Conservation (phyloP, 495 filamentous ascomycete species). For the Collariella sp. region DNA sequence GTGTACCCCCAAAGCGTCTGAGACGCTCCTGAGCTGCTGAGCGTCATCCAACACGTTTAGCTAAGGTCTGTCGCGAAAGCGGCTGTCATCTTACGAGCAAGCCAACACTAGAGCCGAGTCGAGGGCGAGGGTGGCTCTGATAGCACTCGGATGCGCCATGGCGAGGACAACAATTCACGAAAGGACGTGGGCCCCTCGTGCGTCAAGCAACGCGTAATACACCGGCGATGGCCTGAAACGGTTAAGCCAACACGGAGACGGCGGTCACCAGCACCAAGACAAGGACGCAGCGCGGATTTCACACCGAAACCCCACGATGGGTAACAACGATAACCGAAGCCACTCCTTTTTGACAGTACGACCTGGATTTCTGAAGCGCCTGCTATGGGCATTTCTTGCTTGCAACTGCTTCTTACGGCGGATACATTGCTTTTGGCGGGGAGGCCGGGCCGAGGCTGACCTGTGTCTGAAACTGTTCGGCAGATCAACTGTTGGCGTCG, state of each 20-base stretch:
- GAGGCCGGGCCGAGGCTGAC: neutral
- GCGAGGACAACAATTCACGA: neutral
- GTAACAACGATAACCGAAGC: neutral
- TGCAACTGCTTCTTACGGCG: neutral
- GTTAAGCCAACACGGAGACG: neutral
- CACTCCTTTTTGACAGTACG: conserved; percentile 1
- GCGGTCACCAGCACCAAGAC: neutral
- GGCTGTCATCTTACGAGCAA: neutral
- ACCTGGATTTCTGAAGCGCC: neutral
- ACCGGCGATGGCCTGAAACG: neutral
- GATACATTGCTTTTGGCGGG: conserved; percentile 3
- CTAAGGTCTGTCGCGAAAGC: neutral
- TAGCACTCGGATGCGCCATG: neutral
- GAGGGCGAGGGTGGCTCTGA: no score
- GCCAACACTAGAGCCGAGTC: neutral
- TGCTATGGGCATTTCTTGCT: neutral
- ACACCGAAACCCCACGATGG: neutral
- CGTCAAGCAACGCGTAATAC: neutral
- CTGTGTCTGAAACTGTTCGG: neutral
- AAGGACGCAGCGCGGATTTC: neutral
- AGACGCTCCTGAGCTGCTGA: neutral
- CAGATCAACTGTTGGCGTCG: neutral
- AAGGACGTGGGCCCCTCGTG: neutral
- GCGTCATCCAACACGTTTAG: neutral
- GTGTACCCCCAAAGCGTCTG: conserved; percentile 47